Conservation (phyloP, 2,329 filamentous ascomycete species). For the Sporothrix phasma region DNA sequence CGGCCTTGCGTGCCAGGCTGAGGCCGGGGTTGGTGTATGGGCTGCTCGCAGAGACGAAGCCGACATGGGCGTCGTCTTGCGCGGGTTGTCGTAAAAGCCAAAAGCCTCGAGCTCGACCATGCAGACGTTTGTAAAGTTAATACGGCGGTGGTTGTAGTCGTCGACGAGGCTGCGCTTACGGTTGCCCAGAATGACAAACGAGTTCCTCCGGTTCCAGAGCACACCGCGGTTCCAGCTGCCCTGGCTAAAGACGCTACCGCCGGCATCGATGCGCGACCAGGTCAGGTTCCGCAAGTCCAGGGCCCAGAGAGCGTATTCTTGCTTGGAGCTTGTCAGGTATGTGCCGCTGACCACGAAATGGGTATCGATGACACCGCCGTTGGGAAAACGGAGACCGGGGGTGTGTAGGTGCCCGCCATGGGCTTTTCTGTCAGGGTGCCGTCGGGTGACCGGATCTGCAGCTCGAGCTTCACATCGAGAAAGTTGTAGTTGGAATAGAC, state of each 20-base stretch:
- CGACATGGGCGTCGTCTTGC: conserved; percentile 65
- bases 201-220: conserved; percentile 85
- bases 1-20: conserved; percentile 49
- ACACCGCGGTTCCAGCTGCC: conserved; percentile 97
- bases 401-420: conserved; percentile 80
- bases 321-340: conserved; percentile 93
- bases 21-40: conserved; percentile 49
- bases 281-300: conserved; percentile 78
- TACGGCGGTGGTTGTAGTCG: conserved; percentile 94
- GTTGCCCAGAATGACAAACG: conserved; percentile 91
- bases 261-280: conserved; percentile 93
- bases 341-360: conserved; percentile 97
- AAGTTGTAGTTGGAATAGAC: conserved; percentile 99
- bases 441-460: conserved; percentile 79
- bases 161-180: conserved; percentile 88
- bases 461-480: conserved; percentile 86
- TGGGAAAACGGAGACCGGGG: conserved; percentile 92
- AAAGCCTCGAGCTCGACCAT: conserved; percentile 96
- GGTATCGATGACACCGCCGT: conserved; percentile 88
- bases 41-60: conserved; percentile 74
- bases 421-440: conserved; percentile 75
- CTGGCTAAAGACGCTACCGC: conserved; percentile 86
- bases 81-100: conserved; percentile 91
- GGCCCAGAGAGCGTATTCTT: conserved; percentile 96
- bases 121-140: conserved; percentile 95